Conservation (phyloP, 2,329 filamentous ascomycete genomes). For the Pseudopyrenochaeta lycopersici region DNA sequence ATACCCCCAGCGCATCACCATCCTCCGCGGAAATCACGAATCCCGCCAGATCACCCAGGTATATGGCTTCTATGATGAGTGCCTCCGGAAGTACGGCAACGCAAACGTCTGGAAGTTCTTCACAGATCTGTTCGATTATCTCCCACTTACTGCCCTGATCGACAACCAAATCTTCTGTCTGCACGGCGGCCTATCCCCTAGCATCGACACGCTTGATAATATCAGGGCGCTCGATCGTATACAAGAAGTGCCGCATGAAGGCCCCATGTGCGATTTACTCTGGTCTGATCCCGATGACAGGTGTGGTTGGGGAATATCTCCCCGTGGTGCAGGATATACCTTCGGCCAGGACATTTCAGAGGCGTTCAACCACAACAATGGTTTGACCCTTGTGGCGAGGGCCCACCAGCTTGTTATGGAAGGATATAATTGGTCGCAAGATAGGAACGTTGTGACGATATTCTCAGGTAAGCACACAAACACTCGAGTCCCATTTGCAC, state of each 20-base stretch:
- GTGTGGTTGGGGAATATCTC: slow-evolving; percentile 95
- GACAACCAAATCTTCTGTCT: slow-evolving; percentile 79
- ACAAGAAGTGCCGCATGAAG: slow-evolving; percentile 80
- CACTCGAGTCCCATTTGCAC: not conserved
- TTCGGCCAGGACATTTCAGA: slow-evolving; percentile 98
- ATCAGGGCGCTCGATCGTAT: slow-evolving; percentile 61
- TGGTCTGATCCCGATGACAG: slow-evolving; percentile 95
- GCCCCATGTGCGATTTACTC: slow-evolving; percentile 78
- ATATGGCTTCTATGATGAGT: slow-evolving; percentile 73
- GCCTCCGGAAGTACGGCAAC: slow-evolving; percentile 59
- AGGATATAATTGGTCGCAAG: slow-evolving; percentile 99
- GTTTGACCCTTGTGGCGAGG: slow-evolving; percentile 90
- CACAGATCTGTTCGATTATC: slow-evolving; percentile 80
- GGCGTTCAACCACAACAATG: slow-evolving; percentile 99
- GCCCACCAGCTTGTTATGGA: slow-evolving; percentile 99
- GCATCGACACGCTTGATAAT: slow-evolving; percentile 78
- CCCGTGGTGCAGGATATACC: slow-evolving; percentile 92
- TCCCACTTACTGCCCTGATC: slow-evolving; percentile 76
- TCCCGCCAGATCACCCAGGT: slow-evolving; percentile 81
- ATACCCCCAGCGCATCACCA: slow-evolving; percentile 97
- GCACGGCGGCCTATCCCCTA: slow-evolving; percentile 75
- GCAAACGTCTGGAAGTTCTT: slow-evolving; percentile 82
- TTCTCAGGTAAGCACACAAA: slow-evolving; percentile 73
- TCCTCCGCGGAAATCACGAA: slow-evolving; percentile 91
- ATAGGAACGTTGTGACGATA: slow-evolving; percentile 97